A percentile compares a stretch with the other conserved stretches of the same genome.
Conservation (phyloP, 163 green algal species). For the Coccomyxa subellipsoidea region DNA sequence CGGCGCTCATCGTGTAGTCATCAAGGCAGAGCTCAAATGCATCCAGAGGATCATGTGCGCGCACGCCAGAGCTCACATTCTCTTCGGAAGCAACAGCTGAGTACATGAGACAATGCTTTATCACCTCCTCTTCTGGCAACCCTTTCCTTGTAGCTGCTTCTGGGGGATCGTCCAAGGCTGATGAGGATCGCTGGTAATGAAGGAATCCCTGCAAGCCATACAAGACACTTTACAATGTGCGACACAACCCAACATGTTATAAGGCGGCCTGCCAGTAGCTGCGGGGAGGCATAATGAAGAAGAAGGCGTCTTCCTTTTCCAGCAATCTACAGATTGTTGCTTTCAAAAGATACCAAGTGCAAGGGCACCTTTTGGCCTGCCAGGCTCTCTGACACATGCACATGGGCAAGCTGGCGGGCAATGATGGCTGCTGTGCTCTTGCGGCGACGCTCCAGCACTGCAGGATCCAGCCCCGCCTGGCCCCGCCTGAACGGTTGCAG, state of each 20-base stretch:
- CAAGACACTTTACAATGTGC: not conserved
- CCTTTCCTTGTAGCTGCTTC: not conserved
- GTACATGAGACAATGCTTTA: not conserved
- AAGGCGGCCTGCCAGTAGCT: no score
- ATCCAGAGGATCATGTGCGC: not conserved
- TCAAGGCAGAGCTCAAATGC: not conserved
- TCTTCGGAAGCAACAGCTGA: slow-evolving; percentile 20
- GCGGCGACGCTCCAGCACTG: slow-evolving; percentile 8
- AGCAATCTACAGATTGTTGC: no score
- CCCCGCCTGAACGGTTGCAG: not conserved
- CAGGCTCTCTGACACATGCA: slow-evolving; percentile 14
- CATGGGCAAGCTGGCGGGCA: not conserved
- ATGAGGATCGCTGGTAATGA: not conserved
- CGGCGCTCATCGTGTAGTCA: not conserved
- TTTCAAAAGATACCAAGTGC: no score
- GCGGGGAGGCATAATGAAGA: no score
- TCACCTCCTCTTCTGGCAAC: not conserved
- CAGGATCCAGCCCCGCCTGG: slow-evolving; percentile 11
- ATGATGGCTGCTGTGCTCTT: slow-evolving; percentile 1
- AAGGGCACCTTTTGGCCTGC: slow-evolving; percentile 7
- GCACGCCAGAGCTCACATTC: not conserved
- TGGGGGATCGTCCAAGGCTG: not conserved
- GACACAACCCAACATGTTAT: no score
- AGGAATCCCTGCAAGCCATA: not conserved
- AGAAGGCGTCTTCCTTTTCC: no score